These are phyloP conservation scores for Entrophospora sp. DNA, from an alignment of 192 early-diverging fungal genomes.

Conservation along the genomic window DNA sequence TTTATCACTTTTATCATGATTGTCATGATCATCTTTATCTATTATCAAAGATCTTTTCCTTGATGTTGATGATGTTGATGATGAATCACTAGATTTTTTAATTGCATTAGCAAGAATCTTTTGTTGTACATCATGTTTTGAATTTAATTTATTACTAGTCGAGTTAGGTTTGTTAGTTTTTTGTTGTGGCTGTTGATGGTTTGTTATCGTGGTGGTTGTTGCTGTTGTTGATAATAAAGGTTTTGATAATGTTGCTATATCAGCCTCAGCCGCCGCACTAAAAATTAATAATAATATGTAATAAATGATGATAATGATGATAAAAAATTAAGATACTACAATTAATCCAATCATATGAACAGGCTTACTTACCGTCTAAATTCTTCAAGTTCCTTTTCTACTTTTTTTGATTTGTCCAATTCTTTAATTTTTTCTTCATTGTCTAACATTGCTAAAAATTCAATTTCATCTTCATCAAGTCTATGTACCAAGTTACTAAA, in stretches of 20 bases:
- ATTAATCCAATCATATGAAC: background rate
- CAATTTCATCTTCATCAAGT: constrained; percentile 61
- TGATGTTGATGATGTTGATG: no score
- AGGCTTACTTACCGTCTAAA: constrained; percentile 38
- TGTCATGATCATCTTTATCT: no score
- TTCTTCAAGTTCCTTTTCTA: constrained; percentile 34
- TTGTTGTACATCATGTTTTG: background rate
- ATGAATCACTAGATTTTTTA: no score
- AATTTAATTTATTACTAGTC: background rate
- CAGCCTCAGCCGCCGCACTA: constrained; percentile 17
- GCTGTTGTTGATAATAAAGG: background rate
- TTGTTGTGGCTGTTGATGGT: background rate
- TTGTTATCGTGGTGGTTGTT: background rate
- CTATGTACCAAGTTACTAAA: constrained; percentile 54
- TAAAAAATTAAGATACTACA: no score
- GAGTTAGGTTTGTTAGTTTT: background rate
- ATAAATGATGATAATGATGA: background rate
- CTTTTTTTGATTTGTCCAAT: constrained; percentile 30
- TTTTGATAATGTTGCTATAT: background rate
- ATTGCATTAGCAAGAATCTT: background rate
- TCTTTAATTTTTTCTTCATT: constrained; percentile 40
- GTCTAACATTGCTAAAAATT: constrained; percentile 53
- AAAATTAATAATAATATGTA: background rate
- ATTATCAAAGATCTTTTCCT: no score
- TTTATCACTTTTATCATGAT: background rate